phyloP scores from a whole-genome alignment of 352 stramenopile genomes.

The Pythium brachiatum region DNA sequence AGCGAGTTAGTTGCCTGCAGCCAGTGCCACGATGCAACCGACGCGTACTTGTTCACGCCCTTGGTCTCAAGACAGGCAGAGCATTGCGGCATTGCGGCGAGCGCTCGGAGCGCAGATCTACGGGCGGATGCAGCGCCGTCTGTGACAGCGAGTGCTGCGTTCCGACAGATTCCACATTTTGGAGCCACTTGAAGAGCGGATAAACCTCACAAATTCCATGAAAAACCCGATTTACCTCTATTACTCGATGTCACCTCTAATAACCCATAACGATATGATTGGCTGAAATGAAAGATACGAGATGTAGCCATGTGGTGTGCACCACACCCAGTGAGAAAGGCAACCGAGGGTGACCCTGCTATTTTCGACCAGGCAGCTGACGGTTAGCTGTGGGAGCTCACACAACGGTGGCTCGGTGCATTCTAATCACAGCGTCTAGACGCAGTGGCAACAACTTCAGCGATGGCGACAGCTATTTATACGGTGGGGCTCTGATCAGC shows the following conservation, averaged over 20 bases:
- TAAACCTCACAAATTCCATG: background rate
- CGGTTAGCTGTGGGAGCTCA: background rate
- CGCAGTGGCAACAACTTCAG: background rate
- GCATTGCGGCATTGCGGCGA: conserved; percentile 60
- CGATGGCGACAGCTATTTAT: background rate
- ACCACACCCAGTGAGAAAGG: background rate
- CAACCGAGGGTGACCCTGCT: background rate
- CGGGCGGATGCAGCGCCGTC: background rate
- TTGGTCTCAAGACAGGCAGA: conserved; percentile 66
- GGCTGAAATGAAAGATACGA: background rate
- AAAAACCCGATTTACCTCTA: background rate
- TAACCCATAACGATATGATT: background rate
- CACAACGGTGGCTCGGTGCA: background rate
- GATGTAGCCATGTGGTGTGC: conserved; percentile 16
- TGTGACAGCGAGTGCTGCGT: background rate
- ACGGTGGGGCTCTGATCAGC: background rate
- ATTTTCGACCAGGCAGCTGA: background rate
- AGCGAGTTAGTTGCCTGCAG: background rate
- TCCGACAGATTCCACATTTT: background rate
- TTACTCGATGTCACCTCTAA: background rate
- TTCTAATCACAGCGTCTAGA: background rate
- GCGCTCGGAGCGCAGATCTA: background rate
- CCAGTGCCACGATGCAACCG: background rate
- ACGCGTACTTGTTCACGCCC: conserved; percentile 72
- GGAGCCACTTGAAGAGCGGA: background rate